A percentile compares a stretch with the other conserved stretches of the same genome.
Conservation (phyloP, 2,329 filamentous ascomycete genomes). For the Hortaea werneckii region DNA sequence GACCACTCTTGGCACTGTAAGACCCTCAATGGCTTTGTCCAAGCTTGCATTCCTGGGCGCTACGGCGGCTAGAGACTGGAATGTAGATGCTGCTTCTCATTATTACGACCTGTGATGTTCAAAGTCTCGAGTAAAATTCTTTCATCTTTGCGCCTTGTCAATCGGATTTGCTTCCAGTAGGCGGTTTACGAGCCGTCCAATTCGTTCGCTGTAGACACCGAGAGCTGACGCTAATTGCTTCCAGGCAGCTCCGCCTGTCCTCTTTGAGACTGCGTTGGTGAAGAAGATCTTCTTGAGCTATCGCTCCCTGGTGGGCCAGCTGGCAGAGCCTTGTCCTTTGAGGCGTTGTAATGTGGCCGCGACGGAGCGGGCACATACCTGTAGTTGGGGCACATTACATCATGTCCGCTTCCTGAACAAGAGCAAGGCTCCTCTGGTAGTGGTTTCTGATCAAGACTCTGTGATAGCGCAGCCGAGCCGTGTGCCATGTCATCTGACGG, state of each 20-base stretch:
- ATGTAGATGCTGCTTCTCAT: background rate
- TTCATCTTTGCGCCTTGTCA: background rate
- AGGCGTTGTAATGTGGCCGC: background rate
- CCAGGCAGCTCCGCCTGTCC: constrained; percentile 6
- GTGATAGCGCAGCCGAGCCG: no score
- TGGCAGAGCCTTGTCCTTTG: background rate
- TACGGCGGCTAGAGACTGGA: background rate
- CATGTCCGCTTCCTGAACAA: constrained; percentile 2
- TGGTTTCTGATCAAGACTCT: no score
- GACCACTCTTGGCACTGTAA: background rate
- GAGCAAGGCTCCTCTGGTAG: background rate
- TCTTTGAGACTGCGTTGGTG: background rate
- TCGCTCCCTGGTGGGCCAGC: background rate
- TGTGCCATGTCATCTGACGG: background rate
- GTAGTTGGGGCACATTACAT: constrained; percentile 8
- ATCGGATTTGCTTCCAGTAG: background rate
- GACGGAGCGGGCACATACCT: constrained; percentile 2
- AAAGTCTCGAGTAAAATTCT: background rate
- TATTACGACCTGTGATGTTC: background rate
- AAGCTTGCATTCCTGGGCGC: constrained; percentile 4
- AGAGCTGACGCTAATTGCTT: constrained; percentile 1
- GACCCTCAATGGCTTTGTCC: background rate
- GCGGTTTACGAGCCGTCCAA: background rate
- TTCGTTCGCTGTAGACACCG: background rate
- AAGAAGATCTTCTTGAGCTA: background rate